A percentile compares a stretch with the other conserved stretches of the same genome.
Evolutionary conservation across 805 yeast genomes (phyloP).

Genomic region (Teunomyces funiuensis): DNA sequence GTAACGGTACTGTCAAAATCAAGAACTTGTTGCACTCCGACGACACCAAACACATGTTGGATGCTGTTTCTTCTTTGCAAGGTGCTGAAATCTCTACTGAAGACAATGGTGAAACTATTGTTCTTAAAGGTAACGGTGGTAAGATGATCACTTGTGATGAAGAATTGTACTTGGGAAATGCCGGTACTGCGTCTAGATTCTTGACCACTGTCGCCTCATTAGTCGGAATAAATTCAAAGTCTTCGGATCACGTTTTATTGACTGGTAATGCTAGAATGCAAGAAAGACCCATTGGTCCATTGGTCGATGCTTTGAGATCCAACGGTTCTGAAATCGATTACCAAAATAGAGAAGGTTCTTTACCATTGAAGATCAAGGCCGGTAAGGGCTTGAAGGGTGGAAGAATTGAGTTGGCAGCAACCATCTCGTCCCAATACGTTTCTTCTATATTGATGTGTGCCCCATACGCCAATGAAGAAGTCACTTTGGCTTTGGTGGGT

Average conservation of each 20-base stretch:
- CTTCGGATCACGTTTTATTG: constrained; percentile 52
- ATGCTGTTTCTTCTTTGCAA: constrained; percentile 73
- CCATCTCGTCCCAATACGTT: constrained; percentile 95
- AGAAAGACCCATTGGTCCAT: constrained; percentile 94
- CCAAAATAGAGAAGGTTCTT: constrained; percentile 71
- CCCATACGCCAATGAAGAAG: constrained; percentile 88
- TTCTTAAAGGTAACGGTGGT: constrained; percentile 86
- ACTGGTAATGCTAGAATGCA: constrained; percentile 98
- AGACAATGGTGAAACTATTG: constrained; percentile 86
- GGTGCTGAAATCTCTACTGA: constrained; percentile 84
- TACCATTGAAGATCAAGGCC: constrained; percentile 74
- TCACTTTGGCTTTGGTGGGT: constrained; percentile 84
- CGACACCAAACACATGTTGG: constrained; percentile 92
- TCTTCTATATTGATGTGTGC: constrained; percentile 97
- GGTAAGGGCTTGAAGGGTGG: constrained; percentile 84
- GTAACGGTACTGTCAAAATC: constrained; percentile 78
- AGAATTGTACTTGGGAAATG: constrained; percentile 87
- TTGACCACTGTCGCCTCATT: constrained; percentile 90
- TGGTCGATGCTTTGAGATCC: constrained; percentile 82
- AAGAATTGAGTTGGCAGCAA: constrained; percentile 88
- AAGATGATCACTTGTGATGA: constrained; percentile 59
- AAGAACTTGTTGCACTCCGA: constrained; percentile 91
- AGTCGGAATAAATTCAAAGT: constrained; percentile 47
- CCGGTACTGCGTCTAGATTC: constrained; percentile 97
- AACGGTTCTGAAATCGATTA: constrained; percentile 80